Conservation (phyloP, 257 asterid species). For the Phtheirospermum japonicum region DNA sequence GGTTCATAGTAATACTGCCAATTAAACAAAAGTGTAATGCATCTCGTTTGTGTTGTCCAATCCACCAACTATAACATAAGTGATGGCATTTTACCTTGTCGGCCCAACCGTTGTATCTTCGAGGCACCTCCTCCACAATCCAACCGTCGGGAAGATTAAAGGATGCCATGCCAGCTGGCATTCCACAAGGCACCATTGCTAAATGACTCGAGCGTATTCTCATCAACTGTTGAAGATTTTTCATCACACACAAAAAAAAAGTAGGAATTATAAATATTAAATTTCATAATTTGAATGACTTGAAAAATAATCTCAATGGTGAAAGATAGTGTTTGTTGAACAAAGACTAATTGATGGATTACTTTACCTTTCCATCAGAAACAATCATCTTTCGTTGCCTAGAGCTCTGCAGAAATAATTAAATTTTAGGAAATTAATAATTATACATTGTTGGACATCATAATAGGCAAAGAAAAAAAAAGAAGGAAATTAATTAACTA, state of each 20-base stretch:
- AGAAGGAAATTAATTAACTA: not conserved
- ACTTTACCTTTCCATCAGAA: constrained; percentile 55
- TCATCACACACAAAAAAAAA: not conserved
- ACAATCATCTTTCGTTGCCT: constrained; percentile 41
- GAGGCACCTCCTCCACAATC: constrained; percentile 71
- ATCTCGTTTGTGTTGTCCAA: constrained; percentile 1
- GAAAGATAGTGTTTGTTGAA: not conserved
- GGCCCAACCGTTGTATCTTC: constrained; percentile 26
- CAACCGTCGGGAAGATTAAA: constrained; percentile 72
- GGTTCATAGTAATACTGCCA: constrained; percentile 80
- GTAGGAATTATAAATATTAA: not conserved
- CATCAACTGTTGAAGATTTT: constrained; percentile 34
- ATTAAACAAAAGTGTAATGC: constrained; percentile 20
- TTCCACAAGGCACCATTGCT: constrained; percentile 34
- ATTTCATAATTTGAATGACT: too few species aligned
- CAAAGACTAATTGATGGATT: constrained; percentile 5
- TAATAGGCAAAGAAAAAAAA: not conserved
- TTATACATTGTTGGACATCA: not conserved
- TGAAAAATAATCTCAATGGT: too few species aligned
- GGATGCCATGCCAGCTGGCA: constrained; percentile 31
- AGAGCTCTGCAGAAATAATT: constrained; percentile 38
- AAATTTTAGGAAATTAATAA: not conserved
- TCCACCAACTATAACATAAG: constrained; percentile 8
- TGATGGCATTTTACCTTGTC: constrained; percentile 54
- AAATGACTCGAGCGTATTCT: constrained; percentile 29